Conservation (phyloP, 2,329 filamentous ascomycete species). For the Aspergillus melleus region DNA sequence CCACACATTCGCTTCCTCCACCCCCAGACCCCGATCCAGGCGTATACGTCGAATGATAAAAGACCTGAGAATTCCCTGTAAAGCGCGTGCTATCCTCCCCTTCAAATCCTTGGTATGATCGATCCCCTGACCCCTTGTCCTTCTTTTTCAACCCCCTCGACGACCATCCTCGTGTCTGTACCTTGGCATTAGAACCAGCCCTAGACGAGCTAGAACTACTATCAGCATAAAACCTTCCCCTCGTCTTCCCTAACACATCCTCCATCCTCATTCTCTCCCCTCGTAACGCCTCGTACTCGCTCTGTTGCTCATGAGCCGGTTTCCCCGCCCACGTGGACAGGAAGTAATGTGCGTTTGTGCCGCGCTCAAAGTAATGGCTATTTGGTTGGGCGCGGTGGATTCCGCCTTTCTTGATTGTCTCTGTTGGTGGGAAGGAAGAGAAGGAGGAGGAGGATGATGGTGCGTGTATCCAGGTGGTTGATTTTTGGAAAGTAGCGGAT, state of each 20-base stretch:
- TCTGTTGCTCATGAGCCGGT: not conserved
- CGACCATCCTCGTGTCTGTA: no score
- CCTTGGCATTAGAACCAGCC: not conserved
- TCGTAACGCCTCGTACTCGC: not conserved
- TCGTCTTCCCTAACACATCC: not conserved
- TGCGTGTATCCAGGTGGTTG: not conserved
- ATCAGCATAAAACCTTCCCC: not conserved
- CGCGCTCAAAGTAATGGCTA: not conserved
- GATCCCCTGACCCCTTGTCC: not conserved
- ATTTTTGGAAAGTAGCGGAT: not conserved
- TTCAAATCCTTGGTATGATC: not conserved
- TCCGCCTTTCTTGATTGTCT: not conserved
- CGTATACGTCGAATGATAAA: not conserved
- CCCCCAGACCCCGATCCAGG: not conserved
- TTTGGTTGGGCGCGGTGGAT: not conserved
- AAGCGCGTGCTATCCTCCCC: not conserved
- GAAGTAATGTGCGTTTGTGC: not conserved
- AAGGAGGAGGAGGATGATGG: no score
- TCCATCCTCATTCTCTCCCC: not conserved
- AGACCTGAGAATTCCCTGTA: not conserved
- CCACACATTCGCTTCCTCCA: not conserved
- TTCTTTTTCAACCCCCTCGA: not conserved
- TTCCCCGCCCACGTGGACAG: not conserved
- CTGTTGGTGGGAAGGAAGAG: not conserved
- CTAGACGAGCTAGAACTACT: not conserved